Conservation (phyloP, 2,329 filamentous ascomycete species). For the Botrytis porri region DNA sequence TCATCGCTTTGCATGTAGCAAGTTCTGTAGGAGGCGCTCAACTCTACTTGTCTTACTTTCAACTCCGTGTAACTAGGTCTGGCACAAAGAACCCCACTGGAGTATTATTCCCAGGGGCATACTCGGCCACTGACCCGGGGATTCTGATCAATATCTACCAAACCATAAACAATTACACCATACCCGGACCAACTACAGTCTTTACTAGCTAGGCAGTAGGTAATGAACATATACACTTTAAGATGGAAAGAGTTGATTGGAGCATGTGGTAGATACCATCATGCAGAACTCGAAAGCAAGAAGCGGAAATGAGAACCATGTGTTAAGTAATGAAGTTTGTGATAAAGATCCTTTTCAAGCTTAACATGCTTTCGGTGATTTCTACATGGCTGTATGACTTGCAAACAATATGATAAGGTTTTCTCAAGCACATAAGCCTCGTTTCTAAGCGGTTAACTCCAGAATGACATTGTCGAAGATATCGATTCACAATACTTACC, state of each 20-base stretch:
- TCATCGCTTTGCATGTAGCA: slow-evolving; percentile 53
- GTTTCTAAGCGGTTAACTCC: neutral
- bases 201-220: slow-evolving; percentile 13
- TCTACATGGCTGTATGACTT: neutral
- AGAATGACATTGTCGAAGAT: no score
- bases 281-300: neutral
- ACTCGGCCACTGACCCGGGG: slow-evolving; percentile 42
- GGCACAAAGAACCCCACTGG: slow-evolving; percentile 4
- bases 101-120: slow-evolving; percentile 4
- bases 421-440: neutral
- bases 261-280: neutral
- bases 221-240: neutral
- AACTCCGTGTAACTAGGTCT: slow-evolving; percentile 12
- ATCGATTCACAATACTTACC: neutral
- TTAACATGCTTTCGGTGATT: neutral
- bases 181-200: slow-evolving; percentile 35
- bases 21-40: slow-evolving; percentile 40
- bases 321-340: neutral
- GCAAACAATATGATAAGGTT: neutral
- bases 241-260: neutral
- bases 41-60: slow-evolving; percentile 41
- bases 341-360: neutral
- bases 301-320: neutral
- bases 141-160: slow-evolving; percentile 47
- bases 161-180: slow-evolving; percentile 32